Base-by-base conservation (phyloP, 371 early-diverging fungal genomes). In the Phascolomyces articulosus region DNA sequence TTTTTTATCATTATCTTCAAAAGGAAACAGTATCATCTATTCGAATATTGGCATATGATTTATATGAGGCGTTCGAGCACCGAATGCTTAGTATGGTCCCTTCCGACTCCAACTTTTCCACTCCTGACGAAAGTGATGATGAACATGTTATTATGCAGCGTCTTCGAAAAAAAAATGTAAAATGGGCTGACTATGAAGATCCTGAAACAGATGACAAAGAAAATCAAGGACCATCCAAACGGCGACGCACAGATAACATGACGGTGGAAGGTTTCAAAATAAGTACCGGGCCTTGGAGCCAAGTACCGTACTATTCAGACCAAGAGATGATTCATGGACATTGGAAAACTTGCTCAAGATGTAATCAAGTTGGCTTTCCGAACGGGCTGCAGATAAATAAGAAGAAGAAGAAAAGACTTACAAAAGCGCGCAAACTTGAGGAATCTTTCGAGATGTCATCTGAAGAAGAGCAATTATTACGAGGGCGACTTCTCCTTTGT, bases 401-500 rank as follows among this genome's bases (percentile, higher is more conserved):
- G 26, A 44, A 2, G 6, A 16, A 27, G 38, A 27, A 28, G 21
- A 11, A 28, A 20, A 3, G 58, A 21, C 8, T 11, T 26, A 8
- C 29, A 28, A 11, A 18, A 21, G 40, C 11, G 3, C 49, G 23
- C 20, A 28, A 24, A 20, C 24, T n/a, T 9, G 55, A 55, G 18
- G 63, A 62, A 3, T 15, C 7, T 15, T 55, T 62, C 10, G 40
- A 55, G 20, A 40, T 55, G n/a, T 38, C 63, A 15, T 67, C 67
- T 38, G 73, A 69, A 29, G 78, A 74, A 10, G 75, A 74, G 15
- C 69, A 69, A 31, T 70, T 64, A 34, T 62, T 73, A 4, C 53
- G 69, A 31, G 78, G 78, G 2, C 68, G 80, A 0, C 59, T 82
- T 1, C 47, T 84, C 15, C 68, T 84, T 1, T 84, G 85, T 47